Evolutionary conservation across 768 basidiomycete species (phyloP).

Genomic region (Xerocomellus dryophilus): DNA sequence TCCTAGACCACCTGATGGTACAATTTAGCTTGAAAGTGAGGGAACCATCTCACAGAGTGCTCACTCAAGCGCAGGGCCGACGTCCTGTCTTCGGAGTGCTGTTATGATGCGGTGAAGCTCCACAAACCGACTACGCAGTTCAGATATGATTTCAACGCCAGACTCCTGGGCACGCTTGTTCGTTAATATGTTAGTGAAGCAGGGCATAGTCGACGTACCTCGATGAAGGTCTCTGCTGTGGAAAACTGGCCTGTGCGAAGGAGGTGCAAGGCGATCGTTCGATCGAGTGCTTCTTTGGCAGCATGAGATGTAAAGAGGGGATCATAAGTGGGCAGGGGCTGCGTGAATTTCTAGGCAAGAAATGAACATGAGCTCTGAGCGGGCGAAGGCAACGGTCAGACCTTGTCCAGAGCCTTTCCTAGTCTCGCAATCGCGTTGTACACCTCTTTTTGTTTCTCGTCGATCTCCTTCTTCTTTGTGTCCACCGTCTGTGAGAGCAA

Average conservation of each 20-base stretch:
- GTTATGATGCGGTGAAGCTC: slow-evolving; percentile 72
- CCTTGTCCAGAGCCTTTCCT: slow-evolving; percentile 92
- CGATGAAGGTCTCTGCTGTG: slow-evolving; percentile 69
- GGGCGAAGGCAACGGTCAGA: slow-evolving; percentile 30
- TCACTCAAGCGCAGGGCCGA: slow-evolving; percentile 76
- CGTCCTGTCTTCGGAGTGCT: slow-evolving; percentile 61
- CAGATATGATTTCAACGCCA: slow-evolving; percentile 49
- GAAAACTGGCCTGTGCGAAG: slow-evolving; percentile 80
- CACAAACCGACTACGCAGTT: slow-evolving; percentile 55
- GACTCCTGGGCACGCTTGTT: slow-evolving; percentile 53
- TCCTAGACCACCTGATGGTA: slow-evolving; percentile 69
- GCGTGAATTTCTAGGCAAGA: slow-evolving; percentile 52
- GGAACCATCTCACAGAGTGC: slow-evolving; percentile 20
- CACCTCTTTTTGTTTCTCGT: slow-evolving; percentile 86
- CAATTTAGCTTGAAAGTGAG: not conserved
- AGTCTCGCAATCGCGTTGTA: slow-evolving; percentile 73
- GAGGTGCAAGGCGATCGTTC: slow-evolving; percentile 72
- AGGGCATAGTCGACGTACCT: slow-evolving; percentile 43
- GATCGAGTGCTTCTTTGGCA: slow-evolving; percentile 61
- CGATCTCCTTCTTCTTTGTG: slow-evolving; percentile 75
- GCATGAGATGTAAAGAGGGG: slow-evolving; percentile 61
- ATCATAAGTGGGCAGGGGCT: slow-evolving; percentile 61
- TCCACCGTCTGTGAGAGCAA: slow-evolving; percentile 60
- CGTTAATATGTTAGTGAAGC: not conserved
- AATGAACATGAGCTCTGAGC: slow-evolving; percentile 5